Evolutionary conservation across 2,329 filamentous ascomycete species (phyloP).

Genomic region (Tolypocladium capitatum): DNA sequence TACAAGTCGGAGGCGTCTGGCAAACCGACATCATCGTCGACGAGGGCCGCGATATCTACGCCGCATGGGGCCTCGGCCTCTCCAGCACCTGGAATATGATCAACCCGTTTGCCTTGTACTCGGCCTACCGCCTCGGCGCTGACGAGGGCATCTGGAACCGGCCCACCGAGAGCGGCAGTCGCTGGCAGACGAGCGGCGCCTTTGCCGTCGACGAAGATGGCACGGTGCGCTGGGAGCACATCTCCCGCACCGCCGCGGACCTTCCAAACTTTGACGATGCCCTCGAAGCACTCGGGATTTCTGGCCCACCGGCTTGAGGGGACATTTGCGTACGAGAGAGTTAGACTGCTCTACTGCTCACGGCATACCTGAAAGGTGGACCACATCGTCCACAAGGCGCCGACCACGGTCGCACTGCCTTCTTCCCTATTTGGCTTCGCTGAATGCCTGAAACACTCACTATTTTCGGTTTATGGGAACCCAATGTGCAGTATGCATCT

Average conservation of each 20-base stretch:
- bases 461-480: neutral
- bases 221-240: conserved; percentile 17
- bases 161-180: conserved; percentile 49
- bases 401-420: neutral
- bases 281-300: conserved; percentile 12
- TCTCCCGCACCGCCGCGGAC: conserved; percentile 16
- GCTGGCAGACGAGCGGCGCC: conserved; percentile 56
- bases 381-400: neutral
- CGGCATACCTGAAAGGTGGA: too few relatives aligned
- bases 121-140: conserved; percentile 42
- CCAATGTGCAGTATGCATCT: neutral
- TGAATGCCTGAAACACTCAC: neutral
- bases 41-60: conserved; percentile 44
- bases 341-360: neutral
- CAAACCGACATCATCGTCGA: conserved; percentile 48
- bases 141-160: conserved; percentile 54
- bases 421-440: neutral
- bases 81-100: conserved; percentile 50
- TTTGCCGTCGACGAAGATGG: conserved; percentile 34
- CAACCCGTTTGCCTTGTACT: conserved; percentile 42
- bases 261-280: conserved; percentile 17
- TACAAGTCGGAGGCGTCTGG: conserved; percentile 41
- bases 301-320: neutral
- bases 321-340: neutral
- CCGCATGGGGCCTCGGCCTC: conserved; percentile 51